These are phyloP conservation scores for Sporothrix humicola DNA, from an alignment of 2,329 filamentous ascomycete genomes.

Conservation along the genomic window DNA sequence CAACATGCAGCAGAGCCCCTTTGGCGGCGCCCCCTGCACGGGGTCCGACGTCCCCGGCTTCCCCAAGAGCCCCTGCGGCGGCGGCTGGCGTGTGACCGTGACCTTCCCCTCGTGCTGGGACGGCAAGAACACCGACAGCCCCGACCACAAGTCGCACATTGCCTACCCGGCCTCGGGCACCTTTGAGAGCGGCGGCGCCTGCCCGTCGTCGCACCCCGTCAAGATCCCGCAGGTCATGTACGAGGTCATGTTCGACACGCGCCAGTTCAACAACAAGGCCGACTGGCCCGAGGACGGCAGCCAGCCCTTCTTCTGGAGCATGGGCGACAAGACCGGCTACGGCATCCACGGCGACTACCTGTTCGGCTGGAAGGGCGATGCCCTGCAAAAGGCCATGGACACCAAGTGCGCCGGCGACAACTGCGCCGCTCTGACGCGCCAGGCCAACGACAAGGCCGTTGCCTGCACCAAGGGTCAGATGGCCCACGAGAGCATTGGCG, in stretches of 20 bases:
- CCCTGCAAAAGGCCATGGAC: slow-evolving; percentile 39
- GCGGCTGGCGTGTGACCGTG: slow-evolving; percentile 48
- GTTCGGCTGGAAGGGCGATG: slow-evolving; percentile 40
- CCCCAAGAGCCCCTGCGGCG: slow-evolving; percentile 43
- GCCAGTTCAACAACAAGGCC: slow-evolving; percentile 45
- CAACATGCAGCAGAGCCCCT: slow-evolving; percentile 34
- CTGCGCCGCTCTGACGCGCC: slow-evolving; percentile 38
- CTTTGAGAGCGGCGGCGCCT: slow-evolving; percentile 39
- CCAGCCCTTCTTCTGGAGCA: slow-evolving; percentile 43
- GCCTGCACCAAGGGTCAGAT: slow-evolving; percentile 39
- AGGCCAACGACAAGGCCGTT: slow-evolving; percentile 38
- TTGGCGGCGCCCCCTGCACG: slow-evolving; percentile 41
- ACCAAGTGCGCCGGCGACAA: slow-evolving; percentile 39
- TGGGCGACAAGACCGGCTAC: slow-evolving; percentile 39
- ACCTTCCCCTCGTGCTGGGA: slow-evolving; percentile 54
- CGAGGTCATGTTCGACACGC: slow-evolving; percentile 40
- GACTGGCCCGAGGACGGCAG: slow-evolving; percentile 47
- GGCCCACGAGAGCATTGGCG: slow-evolving; percentile 38
- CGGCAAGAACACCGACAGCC: slow-evolving; percentile 52
- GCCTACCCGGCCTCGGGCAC: slow-evolving; percentile 35
- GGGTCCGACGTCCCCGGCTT: slow-evolving; percentile 48
- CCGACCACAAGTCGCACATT: slow-evolving; percentile 48
- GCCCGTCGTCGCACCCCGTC: slow-evolving; percentile 38
- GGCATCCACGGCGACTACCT: slow-evolving; percentile 41
- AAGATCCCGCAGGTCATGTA: slow-evolving; percentile 41